Evolutionary conservation across 768 basidiomycete genomes (phyloP).

Genomic region (Calocybe indica): DNA sequence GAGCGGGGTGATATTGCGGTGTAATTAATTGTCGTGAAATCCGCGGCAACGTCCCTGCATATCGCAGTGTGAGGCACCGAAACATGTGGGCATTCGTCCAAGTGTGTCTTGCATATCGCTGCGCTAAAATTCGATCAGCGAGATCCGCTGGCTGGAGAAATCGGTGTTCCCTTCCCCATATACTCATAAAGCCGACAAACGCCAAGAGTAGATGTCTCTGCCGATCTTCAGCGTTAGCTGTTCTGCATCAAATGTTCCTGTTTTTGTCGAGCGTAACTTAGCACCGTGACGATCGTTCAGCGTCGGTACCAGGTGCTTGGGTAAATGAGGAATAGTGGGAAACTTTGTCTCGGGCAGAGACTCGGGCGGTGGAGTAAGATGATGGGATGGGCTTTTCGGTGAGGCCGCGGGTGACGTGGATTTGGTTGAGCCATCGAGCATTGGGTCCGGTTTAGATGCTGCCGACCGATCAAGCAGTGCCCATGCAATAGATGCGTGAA

Average conservation of each 20-base stretch:
- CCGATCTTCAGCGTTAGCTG: conserved; percentile 65
- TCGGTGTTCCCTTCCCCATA: background rate
- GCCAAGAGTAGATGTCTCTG: conserved; percentile 53
- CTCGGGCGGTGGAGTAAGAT: conserved; percentile 6
- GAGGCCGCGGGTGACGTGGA: no score
- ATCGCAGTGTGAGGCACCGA: no score
- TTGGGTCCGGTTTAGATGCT: background rate
- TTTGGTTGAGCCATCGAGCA: no score
- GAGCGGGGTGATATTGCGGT: no score
- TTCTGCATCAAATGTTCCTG: conserved; percentile 47
- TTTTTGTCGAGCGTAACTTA: conserved; percentile 32
- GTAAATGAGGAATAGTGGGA: conserved; percentile 46
- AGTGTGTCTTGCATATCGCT: no score
- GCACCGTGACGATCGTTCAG: conserved; percentile 46
- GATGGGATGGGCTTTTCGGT: conserved; percentile 5
- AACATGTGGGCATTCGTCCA: no score
- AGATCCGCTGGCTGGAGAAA: background rate
- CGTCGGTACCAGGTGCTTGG: conserved; percentile 34
- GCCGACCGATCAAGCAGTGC: conserved; percentile 46
- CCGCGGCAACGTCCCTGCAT: no score
- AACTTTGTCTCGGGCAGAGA: conserved; percentile 21
- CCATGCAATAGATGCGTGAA: conserved; percentile 91
- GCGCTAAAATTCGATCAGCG: no score
- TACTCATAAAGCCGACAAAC: conserved; percentile 20
- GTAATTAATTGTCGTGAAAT: no score